Base-by-base conservation (phyloP, 352 stramenopile genomes). In the Hyaloperonospora arabidopsidis region DNA sequence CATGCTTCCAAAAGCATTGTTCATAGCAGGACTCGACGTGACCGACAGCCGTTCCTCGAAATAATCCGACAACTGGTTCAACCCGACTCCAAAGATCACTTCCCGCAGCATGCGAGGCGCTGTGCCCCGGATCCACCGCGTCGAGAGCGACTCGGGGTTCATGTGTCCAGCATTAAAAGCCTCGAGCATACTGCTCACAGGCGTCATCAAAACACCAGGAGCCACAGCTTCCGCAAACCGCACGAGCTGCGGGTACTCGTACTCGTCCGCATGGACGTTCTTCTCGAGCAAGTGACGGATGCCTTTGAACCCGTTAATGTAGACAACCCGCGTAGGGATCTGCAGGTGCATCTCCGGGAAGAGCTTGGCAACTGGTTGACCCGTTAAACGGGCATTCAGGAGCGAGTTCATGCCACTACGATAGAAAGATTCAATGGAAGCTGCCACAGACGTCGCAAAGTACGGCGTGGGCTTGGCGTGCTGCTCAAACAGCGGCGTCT, bases 341-440 rank as follows among this genome's bases (percentile, higher is more conserved):
- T 97, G 90, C 63, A 97, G 77, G 59, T 91, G 79, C 90, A 97
- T 97, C 66, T 97, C 94, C 4, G 90, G 90, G 64, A 97, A 97
- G 15, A 96, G 70, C 25, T 72, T 84, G 25, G 72, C 75, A 17
- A 87, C 75, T 17, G 82, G 74, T 59, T 93, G 75, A 2, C 83
- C 82, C 17, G 79, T 93, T 36, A 94, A 65, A 10, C 88, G 76
- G 18, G 86, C 79, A 69, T 97, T 97, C 14, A 97, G 62, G 36
- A 93, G 68, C 67, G 90, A 85, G 76, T 97, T 97, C 70, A 97
- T 86, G 34, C 79, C 87, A 57, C 76, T 93, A 45, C 90, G 84
- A 64, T 97, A 97, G 57, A 97, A 97, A 19, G 76, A 93, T 72
- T 97, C 90, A 55, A 97, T 79, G 17, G 86, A 85, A 5, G 90